Evolutionary conservation across 106 monocot species (phyloP).

Genomic region (Gastrodia elata): DNA sequence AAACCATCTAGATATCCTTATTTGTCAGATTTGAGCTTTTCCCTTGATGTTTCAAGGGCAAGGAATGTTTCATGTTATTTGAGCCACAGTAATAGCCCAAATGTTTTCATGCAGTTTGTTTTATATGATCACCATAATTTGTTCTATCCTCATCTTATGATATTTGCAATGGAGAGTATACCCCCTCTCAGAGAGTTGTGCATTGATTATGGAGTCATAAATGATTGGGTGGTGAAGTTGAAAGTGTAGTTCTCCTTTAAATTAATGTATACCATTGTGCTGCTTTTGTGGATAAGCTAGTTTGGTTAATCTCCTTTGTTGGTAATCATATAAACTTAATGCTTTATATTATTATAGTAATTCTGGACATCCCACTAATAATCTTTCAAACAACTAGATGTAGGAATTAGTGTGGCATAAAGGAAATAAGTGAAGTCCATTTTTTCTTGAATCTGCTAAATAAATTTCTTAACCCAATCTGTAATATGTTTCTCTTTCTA

Average conservation of each 20-base stretch:
- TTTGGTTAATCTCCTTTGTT: too few species aligned
- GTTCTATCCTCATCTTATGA: constrained; percentile 46
- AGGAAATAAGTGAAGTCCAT: too few species aligned
- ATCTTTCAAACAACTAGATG: too few species aligned
- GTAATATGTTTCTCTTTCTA: too few species aligned
- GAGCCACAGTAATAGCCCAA: constrained; percentile 38
- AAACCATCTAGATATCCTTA: constrained; percentile 3
- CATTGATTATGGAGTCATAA: constrained; percentile 36
- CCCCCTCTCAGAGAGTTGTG: constrained; percentile 49
- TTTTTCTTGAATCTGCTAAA: too few species aligned
- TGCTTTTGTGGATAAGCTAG: not conserved
- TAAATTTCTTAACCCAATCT: too few species aligned
- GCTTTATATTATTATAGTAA: too few species aligned
- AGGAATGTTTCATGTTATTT: constrained; percentile 57
- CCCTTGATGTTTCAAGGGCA: constrained; percentile 32
- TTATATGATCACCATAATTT: constrained; percentile 31
- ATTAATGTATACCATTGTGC: too few species aligned
- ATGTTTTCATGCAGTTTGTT: constrained; percentile 52
- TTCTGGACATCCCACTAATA: too few species aligned
- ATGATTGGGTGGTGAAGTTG: constrained; percentile 7
- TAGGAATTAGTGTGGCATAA: too few species aligned
- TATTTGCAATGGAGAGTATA: constrained; percentile 56
- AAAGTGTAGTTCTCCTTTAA: not conserved
- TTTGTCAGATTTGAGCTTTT: constrained; percentile 20
- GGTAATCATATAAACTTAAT: too few species aligned